A percentile compares a stretch with the other conserved stretches of the same genome.
phyloP scores from a whole-genome alignment of 129 eudicot species.

The Helianthus annuus region DNA sequence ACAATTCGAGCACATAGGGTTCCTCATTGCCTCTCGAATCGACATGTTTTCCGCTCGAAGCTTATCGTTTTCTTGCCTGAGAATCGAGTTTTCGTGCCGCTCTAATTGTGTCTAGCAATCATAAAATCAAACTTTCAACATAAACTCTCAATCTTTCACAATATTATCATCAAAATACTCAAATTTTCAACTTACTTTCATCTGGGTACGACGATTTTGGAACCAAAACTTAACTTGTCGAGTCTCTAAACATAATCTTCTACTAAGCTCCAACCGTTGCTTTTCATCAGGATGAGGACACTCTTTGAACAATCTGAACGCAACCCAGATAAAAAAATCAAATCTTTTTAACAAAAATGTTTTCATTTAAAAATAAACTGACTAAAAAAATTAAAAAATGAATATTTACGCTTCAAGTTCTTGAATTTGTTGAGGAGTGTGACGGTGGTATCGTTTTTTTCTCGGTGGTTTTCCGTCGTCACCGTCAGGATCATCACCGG shows the following conservation, averaged over 20 bases:
- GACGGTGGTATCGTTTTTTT: slow-evolving; percentile 96
- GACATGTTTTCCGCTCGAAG: slow-evolving; percentile 94
- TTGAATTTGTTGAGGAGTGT: slow-evolving; percentile 98
- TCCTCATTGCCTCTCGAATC: slow-evolving; percentile 95
- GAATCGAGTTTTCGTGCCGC: slow-evolving; percentile 88
- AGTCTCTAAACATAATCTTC: slow-evolving; percentile 74
- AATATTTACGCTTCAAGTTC: slow-evolving; percentile 72
- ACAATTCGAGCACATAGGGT: slow-evolving; percentile 90
- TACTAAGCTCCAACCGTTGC: slow-evolving; percentile 92
- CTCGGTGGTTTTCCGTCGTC: slow-evolving; percentile 77
- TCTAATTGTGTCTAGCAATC: slow-evolving; percentile 78
- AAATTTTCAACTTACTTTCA: slow-evolving; percentile 61
- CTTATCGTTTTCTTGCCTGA: slow-evolving; percentile 94
- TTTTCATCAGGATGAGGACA: slow-evolving; percentile 99
- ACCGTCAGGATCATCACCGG: slow-evolving; percentile 84
- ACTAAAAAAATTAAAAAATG: background rate
- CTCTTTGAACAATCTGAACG: slow-evolving; percentile 86
- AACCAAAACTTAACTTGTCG: slow-evolving; percentile 98
- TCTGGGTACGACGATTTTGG: slow-evolving; percentile 94
- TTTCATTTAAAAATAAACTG: background rate
- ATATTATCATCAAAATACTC: background rate
- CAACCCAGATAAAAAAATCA: slow-evolving; percentile 4
- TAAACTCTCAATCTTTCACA: background rate
- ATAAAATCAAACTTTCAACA: background rate
- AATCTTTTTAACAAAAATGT: background rate